Conservation (phyloP, 768 basidiomycete species). For the Tricholomella constricta region DNA sequence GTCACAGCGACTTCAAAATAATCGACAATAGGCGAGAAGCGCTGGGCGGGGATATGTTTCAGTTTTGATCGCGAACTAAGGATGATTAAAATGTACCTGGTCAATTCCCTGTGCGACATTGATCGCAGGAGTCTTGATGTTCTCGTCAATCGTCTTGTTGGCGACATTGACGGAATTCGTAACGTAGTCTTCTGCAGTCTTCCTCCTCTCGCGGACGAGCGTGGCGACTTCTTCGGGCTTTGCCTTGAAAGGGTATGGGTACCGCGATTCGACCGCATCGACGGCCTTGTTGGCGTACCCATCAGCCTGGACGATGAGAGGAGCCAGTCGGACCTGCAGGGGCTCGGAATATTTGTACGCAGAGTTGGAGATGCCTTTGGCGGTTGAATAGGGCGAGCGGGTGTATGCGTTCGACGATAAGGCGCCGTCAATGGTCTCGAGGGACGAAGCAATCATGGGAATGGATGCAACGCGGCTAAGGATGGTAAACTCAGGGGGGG, state of each 20-base stretch:
- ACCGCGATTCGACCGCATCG: constrained; percentile 70
- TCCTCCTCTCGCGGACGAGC: constrained; percentile 57
- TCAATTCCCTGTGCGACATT: constrained; percentile 70
- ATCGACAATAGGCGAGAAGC: constrained; percentile 75
- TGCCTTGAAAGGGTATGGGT: constrained; percentile 75
- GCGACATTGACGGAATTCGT: constrained; percentile 44
- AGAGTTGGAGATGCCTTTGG: constrained; percentile 58
- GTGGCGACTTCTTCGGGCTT: constrained; percentile 70
- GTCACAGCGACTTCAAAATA: constrained; percentile 62
- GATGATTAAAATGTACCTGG: constrained; percentile 48
- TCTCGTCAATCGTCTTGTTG: constrained; percentile 51
- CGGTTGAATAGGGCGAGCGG: constrained; percentile 63
- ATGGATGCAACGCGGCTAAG: constrained; percentile 69
- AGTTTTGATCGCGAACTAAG: constrained; percentile 11
- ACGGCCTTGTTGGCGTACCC: constrained; percentile 73
- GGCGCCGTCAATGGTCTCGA: constrained; percentile 59
- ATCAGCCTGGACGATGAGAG: constrained; percentile 64
- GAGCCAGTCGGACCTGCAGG: constrained; percentile 63
- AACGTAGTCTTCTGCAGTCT: constrained; percentile 54
- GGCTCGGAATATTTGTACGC: constrained; percentile 69
- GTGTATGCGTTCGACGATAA: constrained; percentile 63
- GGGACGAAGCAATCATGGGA: constrained; percentile 67
- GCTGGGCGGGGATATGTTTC: constrained; percentile 39
- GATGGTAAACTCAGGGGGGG: constrained; percentile 59
- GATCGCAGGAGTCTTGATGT: constrained; percentile 62